phyloP scores from a whole-genome alignment of 2,329 filamentous ascomycete genomes.

The Aspergillus carbonarius region DNA sequence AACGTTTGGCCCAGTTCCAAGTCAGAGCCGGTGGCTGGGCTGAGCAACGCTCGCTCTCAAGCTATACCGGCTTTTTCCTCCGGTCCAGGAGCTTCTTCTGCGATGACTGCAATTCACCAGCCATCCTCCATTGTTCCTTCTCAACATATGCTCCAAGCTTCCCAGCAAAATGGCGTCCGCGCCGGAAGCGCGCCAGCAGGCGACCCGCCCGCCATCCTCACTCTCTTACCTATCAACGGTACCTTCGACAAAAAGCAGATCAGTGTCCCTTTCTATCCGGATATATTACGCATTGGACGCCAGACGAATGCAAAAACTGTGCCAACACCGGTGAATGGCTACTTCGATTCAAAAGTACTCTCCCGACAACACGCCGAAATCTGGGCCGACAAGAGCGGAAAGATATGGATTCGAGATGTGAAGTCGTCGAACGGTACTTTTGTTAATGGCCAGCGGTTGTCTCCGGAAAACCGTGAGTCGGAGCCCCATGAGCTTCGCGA shows the following conservation, averaged over 20 bases:
- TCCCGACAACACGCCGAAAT: constrained; percentile 96
- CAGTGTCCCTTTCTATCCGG: constrained; percentile 86
- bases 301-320: constrained; percentile 97
- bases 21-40: constrained; percentile 63
- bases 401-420: constrained; percentile 94
- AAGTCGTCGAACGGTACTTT: constrained; percentile 99
- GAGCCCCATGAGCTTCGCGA: constrained; percentile 92
- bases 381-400: constrained; percentile 80
- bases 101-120: constrained; percentile 63
- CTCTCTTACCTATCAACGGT: constrained; percentile 85
- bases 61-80: constrained; percentile 59
- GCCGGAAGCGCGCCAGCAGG: constrained; percentile 44
- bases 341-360: constrained; percentile 96
- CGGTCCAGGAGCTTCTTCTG: constrained; percentile 59
- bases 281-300: constrained; percentile 88
- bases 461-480: constrained; percentile 91
- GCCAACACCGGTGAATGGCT: constrained; percentile 87
- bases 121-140: constrained; percentile 64
- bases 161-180: constrained; percentile 59
- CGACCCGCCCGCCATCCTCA: constrained; percentile 74
- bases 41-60: constrained; percentile 62
- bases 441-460: constrained; percentile 87
- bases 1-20: constrained; percentile 67
- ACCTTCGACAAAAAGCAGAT: constrained; percentile 98
- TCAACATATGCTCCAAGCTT: constrained; percentile 66